Evolutionary conservation across 768 basidiomycete species (phyloP), one percentile per base, ranked within the genome.

Genomic region (Russula earlei): DNA sequence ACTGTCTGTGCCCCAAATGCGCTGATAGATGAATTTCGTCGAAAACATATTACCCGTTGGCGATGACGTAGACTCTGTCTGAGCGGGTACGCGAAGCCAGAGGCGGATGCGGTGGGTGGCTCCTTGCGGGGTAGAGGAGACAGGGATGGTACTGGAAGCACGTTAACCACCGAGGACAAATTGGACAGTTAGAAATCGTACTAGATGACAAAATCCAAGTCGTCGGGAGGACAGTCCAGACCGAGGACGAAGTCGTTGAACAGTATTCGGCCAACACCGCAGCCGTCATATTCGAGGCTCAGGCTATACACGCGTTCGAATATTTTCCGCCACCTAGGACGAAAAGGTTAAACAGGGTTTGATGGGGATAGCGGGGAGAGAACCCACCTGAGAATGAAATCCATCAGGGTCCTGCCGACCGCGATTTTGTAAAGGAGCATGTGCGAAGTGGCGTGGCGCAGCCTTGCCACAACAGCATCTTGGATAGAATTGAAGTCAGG

Each of bases 281-380:
- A 76, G 4, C 81, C 80, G 49, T 83, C 83, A 61, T 86, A 85
- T 19, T 82, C 83, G 61, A 85, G 65, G 5, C 80, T 77, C 59
- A 83, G 78, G 37, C 72, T 72, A 57, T 80, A 84, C 31, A 76
- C 43, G 11, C 70, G 71, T 2, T 72, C 74, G 37, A 70, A 69
- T 20, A 78, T 53, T 36, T 65, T 64, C 40, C 71, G 68, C 82
- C 82, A 84, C 62, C 84, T 84, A 17, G 61, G 24, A 10, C 14
- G 11, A 17, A 20, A 43, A 22, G 12, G n/a, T n/a, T 19, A 14
- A 37, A 24, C 19, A 34, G 25, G 34, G 40, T 8, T 5, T 34
- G 60, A 15, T 11, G 34, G 10, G 34, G 12, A 14, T n/a, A n/a
- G n/a, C n/a, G n/a, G n/a, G n/a, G n/a, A 14, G 4, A 11, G 34